Evolutionary conservation across 768 basidiomycete genomes (phyloP).

Genomic region (Macrolepiota dolichaula): DNA sequence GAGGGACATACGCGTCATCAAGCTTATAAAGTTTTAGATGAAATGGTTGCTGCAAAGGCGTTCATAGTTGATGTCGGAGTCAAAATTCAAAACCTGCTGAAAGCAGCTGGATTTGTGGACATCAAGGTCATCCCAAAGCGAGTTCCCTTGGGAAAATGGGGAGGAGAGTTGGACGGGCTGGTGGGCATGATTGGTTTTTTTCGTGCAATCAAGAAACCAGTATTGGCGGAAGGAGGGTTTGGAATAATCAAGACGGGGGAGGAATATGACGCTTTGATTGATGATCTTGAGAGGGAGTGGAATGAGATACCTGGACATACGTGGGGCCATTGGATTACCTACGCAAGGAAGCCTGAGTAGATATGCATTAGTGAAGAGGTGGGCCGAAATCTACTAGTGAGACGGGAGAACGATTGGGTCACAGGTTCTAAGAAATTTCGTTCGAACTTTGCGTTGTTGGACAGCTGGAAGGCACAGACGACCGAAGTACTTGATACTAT

Average conservation of each 20-base stretch:
- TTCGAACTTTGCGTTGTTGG: too few species aligned
- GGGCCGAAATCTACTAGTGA: too few species aligned
- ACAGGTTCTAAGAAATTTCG: too few species aligned
- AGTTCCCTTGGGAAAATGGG: not conserved
- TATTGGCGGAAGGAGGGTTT: constrained; percentile 9
- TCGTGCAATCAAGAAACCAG: constrained; percentile 1
- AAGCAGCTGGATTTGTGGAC: not conserved
- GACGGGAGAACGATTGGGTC: too few species aligned
- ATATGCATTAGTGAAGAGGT: too few species aligned
- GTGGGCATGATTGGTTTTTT: not conserved
- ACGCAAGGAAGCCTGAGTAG: not conserved
- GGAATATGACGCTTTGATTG: constrained; percentile 11
- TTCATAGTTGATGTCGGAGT: not conserved
- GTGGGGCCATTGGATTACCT: not conserved
- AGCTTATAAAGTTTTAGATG: not conserved
- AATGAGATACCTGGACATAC: not conserved
- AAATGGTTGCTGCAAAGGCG: not conserved
- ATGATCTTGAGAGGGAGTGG: constrained; percentile 1
- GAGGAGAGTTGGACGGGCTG: not conserved
- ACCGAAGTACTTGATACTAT: too few species aligned
- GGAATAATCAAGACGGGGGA: constrained; percentile 4
- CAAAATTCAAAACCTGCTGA: not conserved
- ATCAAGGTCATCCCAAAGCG: not conserved
- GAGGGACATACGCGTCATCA: not conserved
- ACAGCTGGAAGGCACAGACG: too few species aligned